Base-by-base conservation (phyloP, 163 green algal genomes). In the Volvox carteri region DNA sequence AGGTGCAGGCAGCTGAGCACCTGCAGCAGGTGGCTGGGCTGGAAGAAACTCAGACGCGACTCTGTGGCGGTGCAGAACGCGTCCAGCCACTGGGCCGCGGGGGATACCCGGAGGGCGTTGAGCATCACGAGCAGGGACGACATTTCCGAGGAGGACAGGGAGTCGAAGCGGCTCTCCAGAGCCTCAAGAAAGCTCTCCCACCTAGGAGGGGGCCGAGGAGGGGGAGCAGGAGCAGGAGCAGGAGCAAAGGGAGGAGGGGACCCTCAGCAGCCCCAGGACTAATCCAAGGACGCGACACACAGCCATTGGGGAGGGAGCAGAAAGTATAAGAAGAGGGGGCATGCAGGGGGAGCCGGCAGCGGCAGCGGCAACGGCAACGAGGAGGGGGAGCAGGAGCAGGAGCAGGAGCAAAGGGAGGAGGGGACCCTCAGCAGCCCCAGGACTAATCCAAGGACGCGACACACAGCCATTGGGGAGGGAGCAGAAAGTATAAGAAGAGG, bases 1-100 rank as follows among this genome's bases (percentile, higher is more conserved):
- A 87, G 60, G 85, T 90, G 85, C 73, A 90, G 85, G 39, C 58
- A 84, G 42, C 33, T 67, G 50, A 90, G 85, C 52, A 84, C 85
- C 65, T 87, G 81, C 81, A 87, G 67, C 67, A 87, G 62, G 23
- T 87, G 81, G 28, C n/a, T 50, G 7, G 81, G 81, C 23, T 56
- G 33, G 67, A 87, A 87, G 62, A 42, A 23, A 33, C 1, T 23
- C 58, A 87, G 81, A 11, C 81, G 81, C 0, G 46, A 3, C 81
- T 80, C 8, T 4, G 81, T 87, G 65, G 81, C 81, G 46, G 68
- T 23, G 46, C 81, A 87, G 67, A 87, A 87, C 65, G 30, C 33
- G 33, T 87, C 81, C 21, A 87, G 65, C 81, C 81, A 87, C 33
- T 79, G 33, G 23, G 81, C 81, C 14, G 65, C 18, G 67, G 81